A percentile compares a stretch with the other conserved stretches of the same genome.
phyloP scores from a whole-genome alignment of 768 basidiomycete species.

The Kwoniella newhampshirensis region DNA sequence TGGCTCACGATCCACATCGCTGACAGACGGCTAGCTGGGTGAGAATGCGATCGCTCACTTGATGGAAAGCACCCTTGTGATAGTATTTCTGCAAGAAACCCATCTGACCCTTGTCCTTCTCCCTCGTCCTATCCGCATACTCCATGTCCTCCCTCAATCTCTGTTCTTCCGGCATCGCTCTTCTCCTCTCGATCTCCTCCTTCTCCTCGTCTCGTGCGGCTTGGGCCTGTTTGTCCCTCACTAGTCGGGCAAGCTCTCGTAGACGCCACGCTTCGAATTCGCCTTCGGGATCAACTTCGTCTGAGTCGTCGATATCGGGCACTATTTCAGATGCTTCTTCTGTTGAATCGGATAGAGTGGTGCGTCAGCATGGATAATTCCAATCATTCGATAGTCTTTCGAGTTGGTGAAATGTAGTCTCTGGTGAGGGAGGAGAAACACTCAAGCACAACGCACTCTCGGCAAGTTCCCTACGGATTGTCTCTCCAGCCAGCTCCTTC shows the following conservation, averaged over 20 bases:
- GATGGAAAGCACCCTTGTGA: constrained; percentile 99
- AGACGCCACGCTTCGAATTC: constrained; percentile 98
- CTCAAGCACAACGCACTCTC: constrained; percentile 73
- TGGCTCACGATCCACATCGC: too few relatives aligned
- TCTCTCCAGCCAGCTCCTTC: constrained; percentile 90
- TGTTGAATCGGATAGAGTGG: too few relatives aligned
- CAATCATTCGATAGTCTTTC: background rate
- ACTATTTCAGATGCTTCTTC: constrained; percentile 83
- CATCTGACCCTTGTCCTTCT: constrained; percentile 77
- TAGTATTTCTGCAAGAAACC: constrained; percentile 97
- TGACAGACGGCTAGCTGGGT: too few relatives aligned
- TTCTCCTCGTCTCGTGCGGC: constrained; percentile 76
- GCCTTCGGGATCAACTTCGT: constrained; percentile 78
- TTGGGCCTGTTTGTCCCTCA: constrained; percentile 88
- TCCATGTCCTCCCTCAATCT: constrained; percentile 88
- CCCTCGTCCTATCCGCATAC: constrained; percentile 74
- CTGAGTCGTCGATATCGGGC: constrained; percentile 91
- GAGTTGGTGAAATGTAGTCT: background rate
- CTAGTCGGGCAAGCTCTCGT: constrained; percentile 87
- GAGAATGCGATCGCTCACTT: constrained; percentile 61
- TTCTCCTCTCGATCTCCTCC: constrained; percentile 84
- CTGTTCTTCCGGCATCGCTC: constrained; percentile 90
- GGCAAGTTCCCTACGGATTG: constrained; percentile 82
- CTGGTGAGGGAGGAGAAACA: background rate
- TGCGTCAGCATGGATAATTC: constrained; percentile 4